A percentile compares a stretch with the other conserved stretches of the same genome.
phyloP scores from a whole-genome alignment of 352 stramenopile genomes.

The Blastocystis sp. region DNA sequence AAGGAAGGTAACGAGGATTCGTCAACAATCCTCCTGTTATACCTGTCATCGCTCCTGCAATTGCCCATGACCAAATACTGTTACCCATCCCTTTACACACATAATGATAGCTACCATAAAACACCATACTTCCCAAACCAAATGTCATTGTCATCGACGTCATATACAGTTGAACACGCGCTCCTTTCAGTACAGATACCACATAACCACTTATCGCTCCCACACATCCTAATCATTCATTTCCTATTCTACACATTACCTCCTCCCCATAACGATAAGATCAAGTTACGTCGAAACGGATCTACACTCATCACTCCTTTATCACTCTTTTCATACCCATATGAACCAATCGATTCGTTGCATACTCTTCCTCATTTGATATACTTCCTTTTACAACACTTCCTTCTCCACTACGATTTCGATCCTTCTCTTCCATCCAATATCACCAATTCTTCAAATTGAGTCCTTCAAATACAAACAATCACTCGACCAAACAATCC shows the following conservation, averaged over 20 bases:
- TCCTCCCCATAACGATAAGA: conserved; percentile 31
- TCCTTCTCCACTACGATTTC: too few species aligned
- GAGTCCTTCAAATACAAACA: too few species aligned
- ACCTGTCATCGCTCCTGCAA: conserved; percentile 7
- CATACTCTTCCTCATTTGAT: neutral
- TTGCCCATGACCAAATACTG: neutral
- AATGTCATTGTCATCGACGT: conserved; percentile 53
- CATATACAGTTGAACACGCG: conserved; percentile 47
- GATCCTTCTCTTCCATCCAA: neutral
- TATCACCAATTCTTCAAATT: too few species aligned
- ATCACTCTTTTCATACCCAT: neutral
- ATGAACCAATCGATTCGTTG: conserved; percentile 8
- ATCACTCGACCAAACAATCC: too few species aligned
- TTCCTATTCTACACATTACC: neutral
- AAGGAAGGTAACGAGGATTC: conserved; percentile 41
- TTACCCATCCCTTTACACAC: conserved; percentile 3
- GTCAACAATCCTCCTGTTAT: conserved; percentile 17
- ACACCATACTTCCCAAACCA: conserved; percentile 44
- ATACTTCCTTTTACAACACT: neutral
- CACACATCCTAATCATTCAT: neutral
- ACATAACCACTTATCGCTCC: neutral
- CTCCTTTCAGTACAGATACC: conserved; percentile 38
- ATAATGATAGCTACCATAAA: conserved; percentile 52
- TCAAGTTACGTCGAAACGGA: conserved; percentile 33
- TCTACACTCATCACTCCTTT: conserved; percentile 17